Base-by-base conservation (phyloP, 495 filamentous ascomycete species). In the Tuber indicum region DNA sequence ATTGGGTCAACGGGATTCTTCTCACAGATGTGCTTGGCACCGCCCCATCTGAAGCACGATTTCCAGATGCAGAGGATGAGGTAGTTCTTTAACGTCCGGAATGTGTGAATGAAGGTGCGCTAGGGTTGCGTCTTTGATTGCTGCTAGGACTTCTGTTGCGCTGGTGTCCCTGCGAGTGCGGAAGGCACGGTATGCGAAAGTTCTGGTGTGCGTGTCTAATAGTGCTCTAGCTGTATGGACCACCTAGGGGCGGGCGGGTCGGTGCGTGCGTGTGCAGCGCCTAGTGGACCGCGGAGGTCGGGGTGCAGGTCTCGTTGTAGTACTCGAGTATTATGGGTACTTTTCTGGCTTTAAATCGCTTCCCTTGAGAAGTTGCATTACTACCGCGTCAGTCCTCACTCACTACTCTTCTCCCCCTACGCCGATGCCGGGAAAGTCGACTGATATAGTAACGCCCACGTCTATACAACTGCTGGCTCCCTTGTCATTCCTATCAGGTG, bases 221-320 rank as follows among this genome's bases (percentile, higher is more conserved):
- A 0, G 32, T 32, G 81, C 93, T 94, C 85, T 87, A 93, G 81
- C 93, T 94, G 85, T 87, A 92, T 12, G 91, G 81, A 76, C 93
- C 91, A 1, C 92, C 92, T 0, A 32, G 0, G 32, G 32, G 90
- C 93, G 0, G 85, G 79, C 0, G 91, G 91, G 78, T 93, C 91
- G 0, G 86, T 86, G 36, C 89, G 88, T 7, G 91, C 88, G 83
- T 94, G 92, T 1, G 92, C 87, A n/a, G 87, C 89, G 12, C 89
- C 87, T 1, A 92, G 76, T 0, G 85, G 88, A 0, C 92, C 92
- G 23, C 86, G 87, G 21, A 94, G 84, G 4, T 87, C 85, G 0
- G 92, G 91, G 77, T 94, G 90, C 10, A 94, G 85, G 2, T 74
- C 77, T 4, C 76, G 72, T 81, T 94, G 92, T 8, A 80, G 79